Conservation (phyloP, 1,139 yeast genomes). For the Yamadazyma blattariae region DNA sequence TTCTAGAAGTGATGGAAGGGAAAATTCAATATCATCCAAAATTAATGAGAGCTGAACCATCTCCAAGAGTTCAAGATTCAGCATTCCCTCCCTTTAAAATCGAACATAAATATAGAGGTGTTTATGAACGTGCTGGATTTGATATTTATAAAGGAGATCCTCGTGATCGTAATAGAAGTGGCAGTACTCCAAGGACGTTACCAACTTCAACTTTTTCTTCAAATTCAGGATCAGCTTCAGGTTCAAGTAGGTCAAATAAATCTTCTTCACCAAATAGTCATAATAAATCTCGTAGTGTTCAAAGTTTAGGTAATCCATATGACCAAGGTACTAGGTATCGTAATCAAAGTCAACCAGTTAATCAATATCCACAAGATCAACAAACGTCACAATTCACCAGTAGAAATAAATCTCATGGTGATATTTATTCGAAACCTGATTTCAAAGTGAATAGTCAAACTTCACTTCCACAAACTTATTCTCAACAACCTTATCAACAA, state of each 20-base stretch:
- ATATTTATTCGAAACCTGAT: conserved; percentile 2
- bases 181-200: conserved; percentile 8
- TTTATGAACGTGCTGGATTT: conserved; percentile 66
- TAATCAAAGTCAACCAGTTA: conserved; percentile 1
- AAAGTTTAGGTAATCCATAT: background rate
- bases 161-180: background rate
- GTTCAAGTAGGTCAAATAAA: background rate
- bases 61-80: conserved; percentile 33
- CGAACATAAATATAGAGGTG: conserved; percentile 55
- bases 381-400: background rate
- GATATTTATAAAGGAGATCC: conserved; percentile 38
- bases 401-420: conserved; percentile 9
- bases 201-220: conserved; percentile 6
- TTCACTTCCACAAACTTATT: background rate
- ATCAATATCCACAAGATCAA: background rate
- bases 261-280: too few relatives aligned
- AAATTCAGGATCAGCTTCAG: background rate
- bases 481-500: conserved; percentile 4
- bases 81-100: conserved; percentile 63
- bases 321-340: background rate
- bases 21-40: conserved; percentile 15
- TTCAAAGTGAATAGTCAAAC: background rate
- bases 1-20: too few relatives aligned
- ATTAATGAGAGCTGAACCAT: conserved; percentile 27
- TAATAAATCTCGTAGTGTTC: background rate